Evolutionary conservation across 2,329 filamentous ascomycete species (phyloP).

Genomic region (Aspergillus caelatus): DNA sequence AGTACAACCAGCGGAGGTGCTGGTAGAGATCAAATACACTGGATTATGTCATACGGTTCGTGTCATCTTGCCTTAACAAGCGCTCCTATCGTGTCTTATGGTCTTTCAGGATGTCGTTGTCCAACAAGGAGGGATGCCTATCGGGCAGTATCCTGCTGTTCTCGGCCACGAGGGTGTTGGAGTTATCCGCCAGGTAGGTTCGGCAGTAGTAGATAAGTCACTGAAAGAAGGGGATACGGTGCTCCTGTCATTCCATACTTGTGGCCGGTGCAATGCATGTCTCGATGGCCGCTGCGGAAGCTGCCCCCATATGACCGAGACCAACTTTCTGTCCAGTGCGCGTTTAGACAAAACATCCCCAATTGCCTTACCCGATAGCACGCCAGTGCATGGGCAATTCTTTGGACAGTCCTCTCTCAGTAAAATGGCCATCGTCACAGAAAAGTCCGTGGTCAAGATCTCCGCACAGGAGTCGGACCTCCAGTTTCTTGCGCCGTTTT

Average conservation of each 20-base stretch:
- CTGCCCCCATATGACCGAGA: not conserved
- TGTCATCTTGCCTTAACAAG: not conserved
- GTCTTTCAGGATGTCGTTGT: constrained; percentile 29
- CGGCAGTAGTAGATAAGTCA: not conserved
- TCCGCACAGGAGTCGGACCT: not conserved
- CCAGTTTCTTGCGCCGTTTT: not conserved
- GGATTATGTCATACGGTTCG: constrained; percentile 38
- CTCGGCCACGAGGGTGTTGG: constrained; percentile 32
- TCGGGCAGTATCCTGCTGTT: constrained; percentile 29
- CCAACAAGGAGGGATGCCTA: constrained; percentile 27
- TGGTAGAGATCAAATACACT: constrained; percentile 41
- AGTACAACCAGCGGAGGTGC: constrained; percentile 32
- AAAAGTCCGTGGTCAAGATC: not conserved
- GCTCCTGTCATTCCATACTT: not conserved
- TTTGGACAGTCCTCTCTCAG: not conserved
- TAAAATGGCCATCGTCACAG: not conserved
- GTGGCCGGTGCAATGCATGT: not conserved
- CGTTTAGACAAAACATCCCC: not conserved
- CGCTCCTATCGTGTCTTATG: too few species aligned
- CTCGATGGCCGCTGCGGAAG: not conserved
- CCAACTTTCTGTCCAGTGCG: not conserved
- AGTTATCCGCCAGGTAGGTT: not conserved
- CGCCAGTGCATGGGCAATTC: not conserved
- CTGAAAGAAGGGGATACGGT: not conserved
- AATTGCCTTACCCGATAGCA: not conserved